phyloP scores from a whole-genome alignment of 495 filamentous ascomycete species.

The Neurospora sp. region DNA sequence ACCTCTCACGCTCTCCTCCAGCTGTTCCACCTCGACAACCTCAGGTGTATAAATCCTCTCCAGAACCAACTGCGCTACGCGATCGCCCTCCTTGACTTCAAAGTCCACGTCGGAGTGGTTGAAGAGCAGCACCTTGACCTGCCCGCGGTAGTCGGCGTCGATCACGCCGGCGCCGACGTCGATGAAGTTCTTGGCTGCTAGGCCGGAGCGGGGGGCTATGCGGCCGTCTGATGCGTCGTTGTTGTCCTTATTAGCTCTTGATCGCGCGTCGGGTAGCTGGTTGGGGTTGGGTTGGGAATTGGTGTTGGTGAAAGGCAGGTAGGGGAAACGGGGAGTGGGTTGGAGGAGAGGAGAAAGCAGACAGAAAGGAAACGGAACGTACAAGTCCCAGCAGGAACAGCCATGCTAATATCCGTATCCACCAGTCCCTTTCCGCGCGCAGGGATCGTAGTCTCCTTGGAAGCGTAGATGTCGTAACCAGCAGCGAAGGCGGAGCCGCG shows the following conservation, averaged over 20 bases:
- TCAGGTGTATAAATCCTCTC: constrained; percentile 92
- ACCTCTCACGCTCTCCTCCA: constrained; percentile 85
- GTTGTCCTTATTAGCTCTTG: too few relatives aligned
- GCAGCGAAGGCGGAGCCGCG: constrained; percentile 83
- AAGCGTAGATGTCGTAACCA: constrained; percentile 81
- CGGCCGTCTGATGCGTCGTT: too few relatives aligned
- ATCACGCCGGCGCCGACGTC: constrained; percentile 93
- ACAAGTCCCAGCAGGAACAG: constrained; percentile 83
- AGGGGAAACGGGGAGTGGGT: too few relatives aligned
- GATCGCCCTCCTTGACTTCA: constrained; percentile 71
- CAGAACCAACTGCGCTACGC: constrained; percentile 85
- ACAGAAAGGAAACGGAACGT: too few relatives aligned
- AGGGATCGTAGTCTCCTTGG: constrained; percentile 63
- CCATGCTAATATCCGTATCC: constrained; percentile 82
- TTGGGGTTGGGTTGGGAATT: too few relatives aligned
- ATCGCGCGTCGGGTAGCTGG: too few relatives aligned
- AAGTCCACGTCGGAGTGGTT: constrained; percentile 84
- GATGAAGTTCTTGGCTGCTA: constrained; percentile 89
- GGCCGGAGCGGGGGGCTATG: constrained; percentile 82
- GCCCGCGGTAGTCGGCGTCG: constrained; percentile 92
- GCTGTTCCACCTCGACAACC: constrained; percentile 71
- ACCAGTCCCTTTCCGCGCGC: constrained; percentile 76
- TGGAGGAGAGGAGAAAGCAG: too few relatives aligned
- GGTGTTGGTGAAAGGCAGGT: too few relatives aligned
- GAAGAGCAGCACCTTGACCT: constrained; percentile 87